Evolutionary conservation across 495 filamentous ascomycete genomes (phyloP).

Genomic region (Lophiostoma macrostomum): DNA sequence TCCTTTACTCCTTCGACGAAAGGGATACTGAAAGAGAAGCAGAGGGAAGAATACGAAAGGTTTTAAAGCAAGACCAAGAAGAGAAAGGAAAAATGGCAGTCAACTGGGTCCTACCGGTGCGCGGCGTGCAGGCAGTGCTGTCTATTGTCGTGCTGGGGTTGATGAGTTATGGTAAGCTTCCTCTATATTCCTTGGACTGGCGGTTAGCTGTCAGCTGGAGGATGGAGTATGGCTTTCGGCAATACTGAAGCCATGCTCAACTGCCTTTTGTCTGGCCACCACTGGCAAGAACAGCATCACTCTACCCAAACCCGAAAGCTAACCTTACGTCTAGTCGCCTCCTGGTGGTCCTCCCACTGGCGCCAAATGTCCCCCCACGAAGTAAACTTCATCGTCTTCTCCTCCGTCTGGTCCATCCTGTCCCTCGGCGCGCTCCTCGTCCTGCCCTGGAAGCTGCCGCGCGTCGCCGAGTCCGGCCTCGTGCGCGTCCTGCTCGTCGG

Average conservation of each 20-base stretch:
- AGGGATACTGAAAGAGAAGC: too few species aligned
- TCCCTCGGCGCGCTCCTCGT: constrained; percentile 64
- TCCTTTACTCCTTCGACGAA: too few species aligned
- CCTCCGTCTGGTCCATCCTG: constrained; percentile 68
- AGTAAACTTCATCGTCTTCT: constrained; percentile 73
- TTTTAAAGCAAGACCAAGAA: not conserved
- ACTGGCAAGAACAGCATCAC: not conserved
- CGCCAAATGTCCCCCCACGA: constrained; percentile 43
- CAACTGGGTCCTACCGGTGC: constrained; percentile 46
- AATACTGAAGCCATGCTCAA: too few species aligned
- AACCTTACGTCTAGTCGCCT: constrained; percentile 33
- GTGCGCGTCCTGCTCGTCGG: constrained; percentile 61
- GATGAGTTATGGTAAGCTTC: constrained; percentile 67
- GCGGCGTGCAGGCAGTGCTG: constrained; percentile 62
- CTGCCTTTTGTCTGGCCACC: not conserved
- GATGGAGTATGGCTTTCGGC: too few species aligned
- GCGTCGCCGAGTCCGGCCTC: constrained; percentile 37
- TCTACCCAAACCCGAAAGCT: not conserved
- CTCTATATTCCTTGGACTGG: too few species aligned
- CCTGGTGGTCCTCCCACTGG: constrained; percentile 42
- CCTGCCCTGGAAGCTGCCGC: constrained; percentile 57
- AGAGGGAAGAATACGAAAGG: too few species aligned
- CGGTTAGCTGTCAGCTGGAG: too few species aligned
- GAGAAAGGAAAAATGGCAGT: constrained; percentile 12
- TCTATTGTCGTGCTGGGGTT: constrained; percentile 69